Evolutionary conservation across 1,139 yeast species (phyloP).

Genomic region (Hyphopichia fennica): DNA sequence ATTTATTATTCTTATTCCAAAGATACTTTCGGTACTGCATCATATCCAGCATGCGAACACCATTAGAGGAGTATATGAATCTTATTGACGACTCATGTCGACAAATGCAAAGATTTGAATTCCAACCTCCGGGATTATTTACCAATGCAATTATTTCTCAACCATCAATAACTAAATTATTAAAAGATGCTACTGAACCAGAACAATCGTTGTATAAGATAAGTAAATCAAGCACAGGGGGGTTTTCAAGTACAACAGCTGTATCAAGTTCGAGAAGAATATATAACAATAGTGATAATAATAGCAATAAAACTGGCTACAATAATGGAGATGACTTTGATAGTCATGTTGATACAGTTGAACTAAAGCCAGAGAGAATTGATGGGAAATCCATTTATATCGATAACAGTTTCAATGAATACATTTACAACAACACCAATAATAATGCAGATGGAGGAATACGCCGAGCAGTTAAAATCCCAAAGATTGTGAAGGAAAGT

Average conservation of each 20-base stretch:
- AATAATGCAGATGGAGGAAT: not conserved
- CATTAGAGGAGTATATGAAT: not conserved
- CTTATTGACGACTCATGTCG: constrained; percentile 1
- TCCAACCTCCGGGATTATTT: constrained; percentile 58
- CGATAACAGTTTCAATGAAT: constrained; percentile 21
- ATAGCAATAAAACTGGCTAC: too few relatives aligned
- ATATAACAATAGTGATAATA: not conserved
- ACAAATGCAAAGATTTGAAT: constrained; percentile 31
- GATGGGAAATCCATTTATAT: constrained; percentile 37
- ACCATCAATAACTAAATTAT: constrained; percentile 57
- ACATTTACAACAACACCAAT: constrained; percentile 6
- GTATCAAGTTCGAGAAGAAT: not conserved
- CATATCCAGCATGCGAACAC: not conserved
- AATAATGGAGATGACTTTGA: not conserved
- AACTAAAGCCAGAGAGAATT: constrained; percentile 30
- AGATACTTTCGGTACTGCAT: not conserved
- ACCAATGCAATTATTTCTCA: constrained; percentile 59
- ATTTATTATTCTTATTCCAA: not conserved
- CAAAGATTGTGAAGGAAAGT: constrained; percentile 13
- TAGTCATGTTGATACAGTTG: constrained; percentile 6
- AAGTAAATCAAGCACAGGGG: constrained; percentile 12
- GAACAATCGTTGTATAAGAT: constrained; percentile 53
- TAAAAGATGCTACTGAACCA: constrained; percentile 58
- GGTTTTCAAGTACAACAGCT: constrained; percentile 1
- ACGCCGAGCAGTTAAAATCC: constrained; percentile 25